Conservation (phyloP, 139 green algal species). For the Mychonastes homosphaera region DNA sequence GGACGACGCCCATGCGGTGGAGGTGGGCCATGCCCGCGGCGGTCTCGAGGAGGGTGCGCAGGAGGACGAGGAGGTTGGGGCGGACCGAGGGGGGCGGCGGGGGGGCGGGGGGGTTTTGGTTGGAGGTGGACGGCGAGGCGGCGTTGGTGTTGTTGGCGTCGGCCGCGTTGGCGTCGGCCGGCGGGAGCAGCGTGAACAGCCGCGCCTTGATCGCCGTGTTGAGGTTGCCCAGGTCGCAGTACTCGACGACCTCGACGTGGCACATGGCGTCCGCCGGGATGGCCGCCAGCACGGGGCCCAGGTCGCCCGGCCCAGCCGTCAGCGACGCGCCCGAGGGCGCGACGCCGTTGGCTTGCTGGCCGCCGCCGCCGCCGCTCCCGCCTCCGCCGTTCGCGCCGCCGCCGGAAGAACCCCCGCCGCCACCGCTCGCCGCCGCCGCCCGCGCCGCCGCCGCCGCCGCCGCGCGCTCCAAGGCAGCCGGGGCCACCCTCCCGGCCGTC, state of each 20-base stretch:
- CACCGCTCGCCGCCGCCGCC: too few relatives aligned
- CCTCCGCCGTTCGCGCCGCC: too few relatives aligned
- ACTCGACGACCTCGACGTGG: constrained; percentile 48
- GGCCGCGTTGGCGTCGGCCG: not conserved
- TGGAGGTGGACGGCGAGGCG: not conserved
- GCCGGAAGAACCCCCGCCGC: too few relatives aligned
- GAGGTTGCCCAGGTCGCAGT: constrained; percentile 51
- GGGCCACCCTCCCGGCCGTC: not conserved
- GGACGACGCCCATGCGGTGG: constrained; percentile 60
- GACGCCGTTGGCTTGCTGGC: too few relatives aligned
- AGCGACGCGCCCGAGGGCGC: too few relatives aligned
- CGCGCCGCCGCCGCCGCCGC: too few relatives aligned
- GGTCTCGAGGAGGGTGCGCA: constrained; percentile 52
- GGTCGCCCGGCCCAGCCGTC: constrained; percentile 1
- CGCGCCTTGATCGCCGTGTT: constrained; percentile 33
- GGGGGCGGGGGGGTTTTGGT: not conserved
- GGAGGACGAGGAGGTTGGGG: constrained; percentile 36
- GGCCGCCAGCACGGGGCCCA: too few relatives aligned
- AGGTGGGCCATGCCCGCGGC: constrained; percentile 48
- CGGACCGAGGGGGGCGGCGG: not conserved
- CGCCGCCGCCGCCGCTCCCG: too few relatives aligned
- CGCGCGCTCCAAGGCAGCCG: not conserved
- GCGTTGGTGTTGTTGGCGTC: not conserved
- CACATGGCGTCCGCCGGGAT: constrained; percentile 34
- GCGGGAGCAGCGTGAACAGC: constrained; percentile 21